Base-by-base conservation (phyloP, 768 basidiomycete genomes). In the Strobilomyces echinocephalus region DNA sequence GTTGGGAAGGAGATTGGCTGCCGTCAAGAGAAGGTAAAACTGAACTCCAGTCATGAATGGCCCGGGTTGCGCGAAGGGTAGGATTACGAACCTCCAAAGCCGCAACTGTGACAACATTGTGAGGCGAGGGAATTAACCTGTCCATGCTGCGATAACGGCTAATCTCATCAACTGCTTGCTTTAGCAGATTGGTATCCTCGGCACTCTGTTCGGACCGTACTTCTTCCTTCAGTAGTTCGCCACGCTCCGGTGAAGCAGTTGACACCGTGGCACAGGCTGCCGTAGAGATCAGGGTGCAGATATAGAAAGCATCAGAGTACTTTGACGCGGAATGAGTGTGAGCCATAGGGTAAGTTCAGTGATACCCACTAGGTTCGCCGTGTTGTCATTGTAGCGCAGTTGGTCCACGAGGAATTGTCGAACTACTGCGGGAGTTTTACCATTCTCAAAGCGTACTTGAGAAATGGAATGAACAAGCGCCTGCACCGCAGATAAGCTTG, bases 101-200 rank as follows among this genome's bases (percentile, higher is more conserved):
- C 24, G 97, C 91, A 46, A 89, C 80, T 1, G 97, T 95, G 26
- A 98, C 88, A 33, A 91, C 83, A 65, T 99, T 99, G 61, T 95
- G 93, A 45, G 85, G 84, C 1, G 95, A 95, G 9, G 97, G 93
- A 52, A 97, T 94, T 15, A 98, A 76, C 50, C 94, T 79, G 70
- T 99, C 97, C 85, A 97, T 92, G 63, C 85, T 91, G 52, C 92
- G 85, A 72, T 95, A 95, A 41, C 95, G 81, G 63, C 93, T 90
- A 31, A 97, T 82, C 66, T 95, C 92, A 18, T 84, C 78, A 42
- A 87, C 68, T 2, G 87, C 88, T 60, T 87, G 83, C 60, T 85
- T 84, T 46, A 95, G 68, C 11, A 95, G 75, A 35, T 81, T 79
- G 26, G 73, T 74, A 59, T 90, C 88, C 65, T 91, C 86, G 21